Evolutionary conservation across 768 basidiomycete genomes (phyloP).

Genomic region (Lactarius psammicola): DNA sequence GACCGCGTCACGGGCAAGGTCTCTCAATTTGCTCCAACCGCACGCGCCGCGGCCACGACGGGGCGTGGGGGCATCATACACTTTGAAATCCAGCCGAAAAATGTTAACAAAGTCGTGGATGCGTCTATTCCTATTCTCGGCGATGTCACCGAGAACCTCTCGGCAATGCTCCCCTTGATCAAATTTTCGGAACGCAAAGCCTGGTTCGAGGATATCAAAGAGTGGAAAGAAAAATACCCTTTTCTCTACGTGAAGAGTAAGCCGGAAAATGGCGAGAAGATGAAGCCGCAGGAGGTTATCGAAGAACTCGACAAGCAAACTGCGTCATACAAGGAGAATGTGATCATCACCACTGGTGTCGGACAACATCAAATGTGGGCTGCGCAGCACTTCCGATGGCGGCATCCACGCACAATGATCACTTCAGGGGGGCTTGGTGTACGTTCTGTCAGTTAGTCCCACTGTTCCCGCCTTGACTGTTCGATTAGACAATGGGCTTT

Average conservation of each 20-base stretch:
- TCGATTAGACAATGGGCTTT: conserved; percentile 89
- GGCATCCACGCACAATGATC: conserved; percentile 79
- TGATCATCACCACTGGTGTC: conserved; percentile 90
- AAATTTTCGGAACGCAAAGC: conserved; percentile 56
- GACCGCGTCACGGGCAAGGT: conserved; percentile 96
- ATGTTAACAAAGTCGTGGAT: conserved; percentile 97
- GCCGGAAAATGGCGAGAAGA: conserved; percentile 51
- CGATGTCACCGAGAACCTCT: conserved; percentile 84
- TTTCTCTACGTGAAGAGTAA: conserved; percentile 77
- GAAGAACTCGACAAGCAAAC: conserved; percentile 86
- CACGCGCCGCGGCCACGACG: conserved; percentile 76
- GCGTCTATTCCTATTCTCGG: conserved; percentile 93
- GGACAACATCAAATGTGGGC: conserved; percentile 99
- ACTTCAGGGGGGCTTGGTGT: conserved; percentile 95
- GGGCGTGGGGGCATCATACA: conserved; percentile 97
- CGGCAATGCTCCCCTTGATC: conserved; percentile 78
- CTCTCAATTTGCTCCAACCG: conserved; percentile 86
- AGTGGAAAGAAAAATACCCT: conserved; percentile 86
- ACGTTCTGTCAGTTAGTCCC: conserved; percentile 36
- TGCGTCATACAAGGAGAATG: conserved; percentile 77
- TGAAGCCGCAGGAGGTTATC: conserved; percentile 97
- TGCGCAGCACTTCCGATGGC: conserved; percentile 92
- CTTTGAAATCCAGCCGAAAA: conserved; percentile 98
- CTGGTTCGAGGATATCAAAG: conserved; percentile 82
- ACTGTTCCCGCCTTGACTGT: conserved; percentile 8